Evolutionary conservation across 331 rosid genomes (phyloP).

Genomic region (Malus hybrid): DNA sequence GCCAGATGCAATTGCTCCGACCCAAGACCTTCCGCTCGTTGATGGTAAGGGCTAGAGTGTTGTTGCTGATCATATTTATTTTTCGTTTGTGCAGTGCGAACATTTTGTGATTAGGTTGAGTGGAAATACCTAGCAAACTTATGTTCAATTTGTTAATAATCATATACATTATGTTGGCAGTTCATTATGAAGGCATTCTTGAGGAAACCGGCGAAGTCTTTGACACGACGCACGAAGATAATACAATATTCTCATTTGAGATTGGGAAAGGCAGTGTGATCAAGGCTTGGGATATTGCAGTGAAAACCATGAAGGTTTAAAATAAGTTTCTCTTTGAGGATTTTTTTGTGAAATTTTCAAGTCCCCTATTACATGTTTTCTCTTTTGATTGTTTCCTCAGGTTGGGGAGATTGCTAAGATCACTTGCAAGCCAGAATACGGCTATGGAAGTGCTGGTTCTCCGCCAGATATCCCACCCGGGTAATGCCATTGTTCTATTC

Average conservation of each 20-base stretch:
- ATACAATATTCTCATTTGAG: conserved; percentile 87
- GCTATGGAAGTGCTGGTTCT: conserved; percentile 88
- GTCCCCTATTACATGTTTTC: conserved; percentile 2
- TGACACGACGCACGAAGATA: conserved; percentile 89
- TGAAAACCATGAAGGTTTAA: conserved; percentile 74
- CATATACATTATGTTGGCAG: conserved; percentile 32
- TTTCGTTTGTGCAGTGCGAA: not conserved
- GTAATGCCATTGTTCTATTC: conserved; percentile 26
- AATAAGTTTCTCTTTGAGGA: not conserved
- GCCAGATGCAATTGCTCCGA: conserved; percentile 60
- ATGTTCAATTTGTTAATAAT: not conserved
- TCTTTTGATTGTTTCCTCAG: conserved; percentile 27
- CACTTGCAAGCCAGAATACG: conserved; percentile 90
- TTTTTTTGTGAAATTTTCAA: not conserved
- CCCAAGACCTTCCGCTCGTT: conserved; percentile 83
- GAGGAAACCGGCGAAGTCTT: conserved; percentile 80
- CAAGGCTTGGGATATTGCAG: conserved; percentile 92
- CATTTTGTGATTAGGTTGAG: not conserved
- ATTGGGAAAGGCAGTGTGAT: conserved; percentile 83
- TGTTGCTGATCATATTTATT: not conserved
- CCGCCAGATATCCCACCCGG: conserved; percentile 95
- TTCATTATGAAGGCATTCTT: conserved; percentile 84
- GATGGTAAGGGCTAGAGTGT: conserved; percentile 46
- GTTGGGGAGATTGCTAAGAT: conserved; percentile 88
- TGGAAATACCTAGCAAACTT: not conserved